A percentile compares a stretch with the other conserved stretches of the same genome.
These are phyloP conservation scores for Phialemonium atrogriseum DNA, from an alignment of 2,329 filamentous ascomycete genomes.

Conservation along the genomic window DNA sequence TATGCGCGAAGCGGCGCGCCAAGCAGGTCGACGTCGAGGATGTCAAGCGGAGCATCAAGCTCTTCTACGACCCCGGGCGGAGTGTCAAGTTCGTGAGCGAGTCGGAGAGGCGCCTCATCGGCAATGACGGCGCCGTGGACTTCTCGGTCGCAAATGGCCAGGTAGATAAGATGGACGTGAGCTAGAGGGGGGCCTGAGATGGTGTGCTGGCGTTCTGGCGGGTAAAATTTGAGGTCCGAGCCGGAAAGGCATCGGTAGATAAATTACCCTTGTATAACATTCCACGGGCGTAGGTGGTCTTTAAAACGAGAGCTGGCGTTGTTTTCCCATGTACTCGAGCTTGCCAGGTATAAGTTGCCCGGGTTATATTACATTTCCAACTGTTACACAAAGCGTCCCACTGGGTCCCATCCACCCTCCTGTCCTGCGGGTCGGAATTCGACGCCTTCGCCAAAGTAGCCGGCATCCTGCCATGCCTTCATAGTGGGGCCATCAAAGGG, in stretches of 20 bases:
- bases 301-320: not conserved
- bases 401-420: slow-evolving; percentile 44
- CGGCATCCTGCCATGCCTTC: slow-evolving; percentile 83
- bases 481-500: slow-evolving; percentile 81
- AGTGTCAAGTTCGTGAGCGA: slow-evolving; percentile 87
- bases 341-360: not conserved
- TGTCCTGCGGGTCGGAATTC: slow-evolving; percentile 60
- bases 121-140: slow-evolving; percentile 72
- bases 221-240: too few species aligned
- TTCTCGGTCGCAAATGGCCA: slow-evolving; percentile 46
- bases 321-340: not conserved
- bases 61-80: slow-evolving; percentile 85
- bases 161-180: slow-evolving; percentile 23
- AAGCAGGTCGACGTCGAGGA: slow-evolving; percentile 81
- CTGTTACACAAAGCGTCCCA: slow-evolving; percentile 23
- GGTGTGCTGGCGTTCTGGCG: slow-evolving; percentile 12
- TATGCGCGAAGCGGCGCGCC: slow-evolving; percentile 76
- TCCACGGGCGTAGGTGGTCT: too few species aligned
- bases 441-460: slow-evolving; percentile 87
- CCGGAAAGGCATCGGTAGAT: too few species aligned
- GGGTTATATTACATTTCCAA: not conserved
- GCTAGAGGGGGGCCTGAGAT: slow-evolving; percentile 6
- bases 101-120: slow-evolving; percentile 88
- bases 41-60: slow-evolving; percentile 84
- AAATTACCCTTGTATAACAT: too few species aligned